These are phyloP conservation scores for Debaryomyces coudertii DNA, from an alignment of 1,139 yeast species.

Conservation along the genomic window DNA sequence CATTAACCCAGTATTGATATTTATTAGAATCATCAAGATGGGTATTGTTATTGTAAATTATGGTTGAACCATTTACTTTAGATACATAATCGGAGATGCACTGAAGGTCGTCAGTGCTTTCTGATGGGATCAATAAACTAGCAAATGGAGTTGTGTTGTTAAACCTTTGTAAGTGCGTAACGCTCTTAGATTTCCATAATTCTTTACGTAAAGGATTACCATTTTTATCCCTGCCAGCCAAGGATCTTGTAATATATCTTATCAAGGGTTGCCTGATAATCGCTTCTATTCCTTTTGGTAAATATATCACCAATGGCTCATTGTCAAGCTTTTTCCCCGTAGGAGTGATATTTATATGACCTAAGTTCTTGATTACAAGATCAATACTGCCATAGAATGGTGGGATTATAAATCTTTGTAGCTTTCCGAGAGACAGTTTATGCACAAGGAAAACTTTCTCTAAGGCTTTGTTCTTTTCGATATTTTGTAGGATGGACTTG, in stretches of 20 bases:
- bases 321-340: slow-evolving; percentile 51
- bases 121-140: slow-evolving; percentile 26
- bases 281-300: slow-evolving; percentile 36
- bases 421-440: slow-evolving; percentile 30
- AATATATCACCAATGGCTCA: slow-evolving; percentile 34
- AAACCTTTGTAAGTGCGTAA: slow-evolving; percentile 30
- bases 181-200: slow-evolving; percentile 30
- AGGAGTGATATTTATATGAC: slow-evolving; percentile 65
- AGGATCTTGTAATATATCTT: slow-evolving; percentile 34
- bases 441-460: slow-evolving; percentile 35
- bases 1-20: slow-evolving; percentile 22
- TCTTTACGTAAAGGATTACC: slow-evolving; percentile 41
- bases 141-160: slow-evolving; percentile 29
- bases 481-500: slow-evolving; percentile 17
- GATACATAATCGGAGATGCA: slow-evolving; percentile 13
- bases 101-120: slow-evolving; percentile 14
- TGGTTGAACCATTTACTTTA: slow-evolving; percentile 6
- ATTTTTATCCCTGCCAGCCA: slow-evolving; percentile 41
- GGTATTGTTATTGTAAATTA: slow-evolving; percentile 16
- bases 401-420: slow-evolving; percentile 56
- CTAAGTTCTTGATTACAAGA: slow-evolving; percentile 68
- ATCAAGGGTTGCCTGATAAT: slow-evolving; percentile 42
- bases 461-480: slow-evolving; percentile 23
- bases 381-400: slow-evolving; percentile 73
- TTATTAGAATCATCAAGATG: slow-evolving; percentile 18